A percentile compares a stretch with the other conserved stretches of the same genome.
phyloP scores from a whole-genome alignment of 192 early-diverging fungal species.

The Linnemannia schmuckeri region DNA sequence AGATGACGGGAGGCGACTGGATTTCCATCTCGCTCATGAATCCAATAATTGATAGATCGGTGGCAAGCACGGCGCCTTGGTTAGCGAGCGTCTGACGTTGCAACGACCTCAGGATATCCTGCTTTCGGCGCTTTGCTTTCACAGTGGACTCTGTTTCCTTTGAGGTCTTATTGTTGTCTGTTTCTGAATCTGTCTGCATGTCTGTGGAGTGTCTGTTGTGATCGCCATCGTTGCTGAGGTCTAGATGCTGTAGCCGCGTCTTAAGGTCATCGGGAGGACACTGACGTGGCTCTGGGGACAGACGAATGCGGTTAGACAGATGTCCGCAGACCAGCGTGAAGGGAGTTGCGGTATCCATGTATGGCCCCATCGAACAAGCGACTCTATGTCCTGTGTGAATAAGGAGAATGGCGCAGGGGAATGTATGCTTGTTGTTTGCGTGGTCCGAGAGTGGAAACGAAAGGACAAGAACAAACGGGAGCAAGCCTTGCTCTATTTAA shows the following conservation, averaged over 20 bases:
- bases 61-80: slow-evolving; percentile 35
- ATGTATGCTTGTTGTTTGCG: not conserved
- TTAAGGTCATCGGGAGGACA: not conserved
- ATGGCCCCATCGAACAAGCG: not conserved
- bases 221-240: slow-evolving; percentile 4
- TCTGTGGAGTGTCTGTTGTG: not conserved
- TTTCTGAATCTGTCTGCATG: slow-evolving; percentile 1
- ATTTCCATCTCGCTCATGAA: slow-evolving; percentile 28
- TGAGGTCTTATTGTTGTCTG: not conserved
- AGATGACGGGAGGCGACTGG: slow-evolving; percentile 47
- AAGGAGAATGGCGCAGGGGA: not conserved
- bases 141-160: not conserved
- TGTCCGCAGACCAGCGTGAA: slow-evolving; percentile 52
- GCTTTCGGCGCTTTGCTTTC: not conserved
- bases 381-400: not conserved
- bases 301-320: slow-evolving; percentile 38
- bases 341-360: not conserved
- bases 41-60: slow-evolving; percentile 48
- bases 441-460: not conserved
- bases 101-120: slow-evolving; percentile 4
- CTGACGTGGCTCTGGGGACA: slow-evolving; percentile 38
- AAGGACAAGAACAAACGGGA: not conserved
- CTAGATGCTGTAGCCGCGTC: not conserved
- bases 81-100: slow-evolving; percentile 40
- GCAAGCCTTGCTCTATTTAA: not conserved